Conservation (phyloP, 2,329 filamentous ascomycete genomes). For the Sclerotinia glacialis region DNA sequence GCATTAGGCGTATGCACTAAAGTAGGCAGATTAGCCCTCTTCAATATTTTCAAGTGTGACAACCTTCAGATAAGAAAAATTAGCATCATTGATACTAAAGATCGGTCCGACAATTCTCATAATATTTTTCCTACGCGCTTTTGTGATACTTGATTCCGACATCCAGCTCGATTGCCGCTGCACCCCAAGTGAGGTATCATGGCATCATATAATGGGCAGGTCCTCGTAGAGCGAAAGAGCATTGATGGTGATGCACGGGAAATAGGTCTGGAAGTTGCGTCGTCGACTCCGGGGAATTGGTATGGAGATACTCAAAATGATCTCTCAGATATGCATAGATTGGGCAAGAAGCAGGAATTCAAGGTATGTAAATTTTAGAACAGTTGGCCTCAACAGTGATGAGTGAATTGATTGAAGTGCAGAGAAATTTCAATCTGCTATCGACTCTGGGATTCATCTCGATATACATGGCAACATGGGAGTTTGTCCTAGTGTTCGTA, state of each 20-base stretch:
- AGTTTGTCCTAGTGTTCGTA: slow-evolving; percentile 42
- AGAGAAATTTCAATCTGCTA: slow-evolving; percentile 45
- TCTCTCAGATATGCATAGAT: slow-evolving; percentile 39
- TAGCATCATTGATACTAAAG: not conserved
- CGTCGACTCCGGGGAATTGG: not conserved
- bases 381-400: not conserved
- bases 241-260: slow-evolving; percentile 14
- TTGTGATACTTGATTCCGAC: not conserved
- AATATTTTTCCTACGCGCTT: not conserved
- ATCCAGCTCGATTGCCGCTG: not conserved
- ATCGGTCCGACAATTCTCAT: not conserved
- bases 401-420: not conserved
- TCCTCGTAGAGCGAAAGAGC: not conserved
- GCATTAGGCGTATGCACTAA: slow-evolving; percentile 1
- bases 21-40: not conserved
- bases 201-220: not conserved
- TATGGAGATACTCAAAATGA: slow-evolving; percentile 37
- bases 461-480: slow-evolving; percentile 46
- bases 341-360: slow-evolving; percentile 38
- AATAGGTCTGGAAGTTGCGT: slow-evolving; percentile 21
- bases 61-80: not conserved
- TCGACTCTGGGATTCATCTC: slow-evolving; percentile 46
- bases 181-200: slow-evolving; percentile 2
- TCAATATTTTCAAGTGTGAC: not conserved
- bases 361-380: slow-evolving; percentile 26